Evolutionary conservation across 1,139 yeast genomes (phyloP), one percentile per base, ranked within the genome.

Genomic region (Blastobotrys buckinghamii): DNA sequence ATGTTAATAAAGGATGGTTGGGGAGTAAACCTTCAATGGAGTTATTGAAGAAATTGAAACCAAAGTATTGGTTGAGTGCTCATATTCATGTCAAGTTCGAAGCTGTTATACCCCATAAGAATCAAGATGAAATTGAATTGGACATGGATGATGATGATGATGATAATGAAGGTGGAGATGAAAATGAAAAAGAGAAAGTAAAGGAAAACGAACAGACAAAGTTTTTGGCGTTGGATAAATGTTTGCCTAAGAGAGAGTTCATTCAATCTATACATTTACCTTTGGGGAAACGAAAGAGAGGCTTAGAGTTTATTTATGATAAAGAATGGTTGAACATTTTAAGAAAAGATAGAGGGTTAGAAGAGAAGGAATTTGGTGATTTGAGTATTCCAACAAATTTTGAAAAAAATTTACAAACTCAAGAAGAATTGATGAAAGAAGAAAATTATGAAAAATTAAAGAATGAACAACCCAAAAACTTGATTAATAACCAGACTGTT

Each of bases 211-310:
- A 45, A 54, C 64, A 35, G 2, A 84, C 95, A 0, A 57, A 68
- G 1, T 90, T 92, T 60, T 64, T 87, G 26, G 95, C 97, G 0
- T 72, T 92, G 19, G 97, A 90, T 63, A 92, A 92, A 62, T 87
- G 95, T 57, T 67, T 84, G 1, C 87, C 87, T 0, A 67, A 72
- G 15, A 70, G 94, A 15, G 60, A 70, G 30, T 85, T 74, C 59
- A 56, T 87, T 3, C 78, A 78, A 51, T 55, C 72, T 2, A 19
- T 73, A 12, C 61, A 69, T 0, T 60, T 81, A 30, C 65, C 57
- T 35, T 53, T 50, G 35, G 60, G 61, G 51, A 44, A n/a, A 33
- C 6, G 20, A 15, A 68, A 34, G 30, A 43, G 15, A 29, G 29
- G 1, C 15, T 10, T 47, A 24, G 8, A 2, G 1, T 15, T 43